Base-by-base conservation (phyloP, 1,284 basidiomycete species). In the Melampsora americana region DNA sequence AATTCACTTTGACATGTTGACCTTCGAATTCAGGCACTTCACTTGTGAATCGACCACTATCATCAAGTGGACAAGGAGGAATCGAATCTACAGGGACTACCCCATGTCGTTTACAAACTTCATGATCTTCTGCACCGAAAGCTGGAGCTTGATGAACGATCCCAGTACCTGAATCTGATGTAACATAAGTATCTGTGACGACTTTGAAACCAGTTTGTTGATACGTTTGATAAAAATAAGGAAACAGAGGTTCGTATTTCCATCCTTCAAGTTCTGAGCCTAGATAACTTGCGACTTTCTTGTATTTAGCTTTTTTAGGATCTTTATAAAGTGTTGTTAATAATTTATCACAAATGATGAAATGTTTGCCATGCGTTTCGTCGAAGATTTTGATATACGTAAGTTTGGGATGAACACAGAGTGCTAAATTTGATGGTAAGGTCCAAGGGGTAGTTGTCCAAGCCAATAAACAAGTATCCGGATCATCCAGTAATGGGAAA, bases 391-490 rank as follows among this genome's bases (percentile, higher is more conserved):
- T 99, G 88, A 98, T 86, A 84, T 99, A 99, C 42, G 89, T 95
- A 82, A 91, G 93, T 78, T 95, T 91, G 42, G 96, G 95, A 84
- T 99, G 92, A 11, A 98, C 96, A 81, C 95, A 98, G 72, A 99
- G 87, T 0, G 88, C 93, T 62, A 99, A 86, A 84, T 99, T 99
- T 72, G 93, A 95, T 1, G 96, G 95, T 6, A 99, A 86, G 0
- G 96, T 99, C 94, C 95, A 99, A 0, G 96, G 96, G 0, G 96
- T 99, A 26, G 95, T 99, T 28, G 95, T 99, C 95, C 95, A 99
- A 9, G 96, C 96, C 59, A 99, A 86, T 48, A 99, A 85, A 6
- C 92, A 90, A 30, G 95, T 97, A 77, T 86, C 88, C 7, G 92
- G 92, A 82, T 99, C 96, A 79, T 96, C 92, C 35, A 93, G 89